Evolutionary conservation across 2,329 filamentous ascomycete genomes (phyloP), one percentile per base, ranked within the genome.

Genomic region (Exophiala aquamarina): DNA sequence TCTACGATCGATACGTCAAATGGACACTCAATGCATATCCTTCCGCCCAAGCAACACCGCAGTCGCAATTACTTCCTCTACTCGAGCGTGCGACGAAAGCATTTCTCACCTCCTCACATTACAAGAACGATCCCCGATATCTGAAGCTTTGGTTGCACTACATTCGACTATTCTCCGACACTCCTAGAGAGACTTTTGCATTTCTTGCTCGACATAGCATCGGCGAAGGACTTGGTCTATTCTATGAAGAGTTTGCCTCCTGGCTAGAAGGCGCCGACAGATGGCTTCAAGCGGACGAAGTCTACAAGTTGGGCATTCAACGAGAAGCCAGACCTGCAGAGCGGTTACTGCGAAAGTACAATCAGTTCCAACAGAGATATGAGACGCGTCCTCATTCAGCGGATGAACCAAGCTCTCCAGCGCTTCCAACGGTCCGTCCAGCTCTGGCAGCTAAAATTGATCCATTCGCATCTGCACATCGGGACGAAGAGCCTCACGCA

Each of bases 21-120:
- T 98, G 93, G 93, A 95, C 91, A 1, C 74, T 97, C 20, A 89
- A 96, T 67, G 87, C 92, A 43, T 98, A 97, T 66, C 92, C 93
- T 2, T 92, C 91, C 0, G 88, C 92, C 18, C 91, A 96, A 71
- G 89, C 91, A 44, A 95, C 91, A 21, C 79, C 89, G 1, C 83
- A 94, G 62, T 95, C 92, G n/a, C 89, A 93, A 61, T 81, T 98
- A 11, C 83, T 93, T 50, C 84, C 84, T 2, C 76, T 97, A 4
- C 84, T 98, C 4, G 94, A 98, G 72, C 87, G 91, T 54, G 92
- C 91, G 6, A 97, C 93, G 8, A 95, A 91, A 65, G 73, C 87
- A 0, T 96, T 98, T 66, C 83, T 95, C 52, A 81, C 81, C n/a
- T 86, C 87, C 1, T 63, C 83, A 35, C 88, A 95, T 65, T 97